These are phyloP conservation scores for Phoma sp. DNA, from an alignment of 2,329 filamentous ascomycete species.

Conservation along the genomic window DNA sequence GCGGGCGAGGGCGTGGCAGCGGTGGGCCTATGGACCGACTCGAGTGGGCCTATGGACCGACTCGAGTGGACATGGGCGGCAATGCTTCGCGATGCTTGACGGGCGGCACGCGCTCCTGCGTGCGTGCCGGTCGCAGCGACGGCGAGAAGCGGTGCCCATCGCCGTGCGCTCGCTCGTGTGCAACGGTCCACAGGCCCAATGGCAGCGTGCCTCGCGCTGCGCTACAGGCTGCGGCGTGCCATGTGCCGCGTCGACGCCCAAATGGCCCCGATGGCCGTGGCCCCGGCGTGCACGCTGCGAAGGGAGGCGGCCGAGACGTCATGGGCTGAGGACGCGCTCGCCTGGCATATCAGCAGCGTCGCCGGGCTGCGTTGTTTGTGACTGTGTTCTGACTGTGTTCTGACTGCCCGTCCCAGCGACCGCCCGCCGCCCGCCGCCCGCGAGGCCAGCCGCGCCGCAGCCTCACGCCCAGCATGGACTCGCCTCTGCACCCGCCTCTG, in stretches of 20 bases:
- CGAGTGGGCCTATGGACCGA: background rate
- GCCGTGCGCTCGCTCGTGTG: background rate
- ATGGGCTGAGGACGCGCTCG: slow-evolving; percentile 17
- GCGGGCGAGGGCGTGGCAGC: background rate
- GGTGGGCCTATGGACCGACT: background rate
- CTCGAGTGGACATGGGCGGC: too few relatives aligned
- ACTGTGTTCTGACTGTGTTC: background rate
- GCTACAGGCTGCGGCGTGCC: slow-evolving; percentile 6
- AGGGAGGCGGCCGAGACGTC: slow-evolving; percentile 16
- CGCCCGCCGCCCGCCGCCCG: slow-evolving; percentile 4
- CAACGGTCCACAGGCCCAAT: background rate
- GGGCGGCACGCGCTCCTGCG: too few relatives aligned
- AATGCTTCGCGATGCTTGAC: too few relatives aligned
- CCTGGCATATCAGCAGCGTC: too few relatives aligned
- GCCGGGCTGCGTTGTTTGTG: slow-evolving; percentile 17
- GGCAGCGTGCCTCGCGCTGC: background rate
- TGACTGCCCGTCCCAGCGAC: background rate
- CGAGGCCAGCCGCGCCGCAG: slow-evolving; percentile 10
- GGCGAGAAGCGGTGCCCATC: too few relatives aligned
- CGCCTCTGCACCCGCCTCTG: too few relatives aligned
- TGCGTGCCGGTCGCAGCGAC: too few relatives aligned
- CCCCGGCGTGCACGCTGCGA: slow-evolving; percentile 1
- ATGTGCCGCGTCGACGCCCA: slow-evolving; percentile 6
- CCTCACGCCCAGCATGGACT: slow-evolving; percentile 39
- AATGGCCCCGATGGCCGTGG: slow-evolving; percentile 1